phyloP scores from a whole-genome alignment of 768 basidiomycete genomes.

The Dendrothele bispora region DNA sequence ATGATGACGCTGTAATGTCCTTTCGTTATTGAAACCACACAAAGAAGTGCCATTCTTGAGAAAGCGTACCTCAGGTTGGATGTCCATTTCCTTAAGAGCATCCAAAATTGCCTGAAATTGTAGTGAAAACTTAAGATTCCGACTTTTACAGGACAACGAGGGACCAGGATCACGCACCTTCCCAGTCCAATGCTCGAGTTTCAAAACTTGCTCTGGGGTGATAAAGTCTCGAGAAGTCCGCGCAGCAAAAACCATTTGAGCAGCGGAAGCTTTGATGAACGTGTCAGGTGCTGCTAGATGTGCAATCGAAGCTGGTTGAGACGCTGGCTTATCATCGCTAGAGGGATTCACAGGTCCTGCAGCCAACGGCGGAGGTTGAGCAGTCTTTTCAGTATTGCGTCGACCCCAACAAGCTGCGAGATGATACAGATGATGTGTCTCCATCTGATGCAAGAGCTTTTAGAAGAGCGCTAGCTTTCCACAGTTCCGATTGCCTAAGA shows the following conservation, averaged over 20 bases:
- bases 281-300: constrained; percentile 19
- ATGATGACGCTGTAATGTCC: constrained; percentile 46
- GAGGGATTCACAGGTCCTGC: constrained; percentile 42
- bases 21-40: constrained; percentile 11
- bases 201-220: constrained; percentile 60
- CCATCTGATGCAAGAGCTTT: constrained; percentile 63
- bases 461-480: background rate
- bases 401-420: constrained; percentile 70
- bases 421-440: constrained; percentile 81
- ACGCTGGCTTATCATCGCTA: constrained; percentile 24
- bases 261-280: constrained; percentile 72
- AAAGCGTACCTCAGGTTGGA: constrained; percentile 50
- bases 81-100: constrained; percentile 47
- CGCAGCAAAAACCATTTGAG: constrained; percentile 82
- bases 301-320: constrained; percentile 6
- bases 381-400: constrained; percentile 22
- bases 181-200: constrained; percentile 62
- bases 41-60: constrained; percentile 8
- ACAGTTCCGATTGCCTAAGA: constrained; percentile 7
- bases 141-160: constrained; percentile 1
- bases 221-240: constrained; percentile 74
- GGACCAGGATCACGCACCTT: constrained; percentile 28
- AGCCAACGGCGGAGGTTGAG: constrained; percentile 41
- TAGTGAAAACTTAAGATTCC: constrained; percentile 6
- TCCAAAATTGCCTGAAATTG: constrained; percentile 52